Evolutionary conservation across 768 basidiomycete species (phyloP).

Genomic region (Panaeolus papilionaceus): DNA sequence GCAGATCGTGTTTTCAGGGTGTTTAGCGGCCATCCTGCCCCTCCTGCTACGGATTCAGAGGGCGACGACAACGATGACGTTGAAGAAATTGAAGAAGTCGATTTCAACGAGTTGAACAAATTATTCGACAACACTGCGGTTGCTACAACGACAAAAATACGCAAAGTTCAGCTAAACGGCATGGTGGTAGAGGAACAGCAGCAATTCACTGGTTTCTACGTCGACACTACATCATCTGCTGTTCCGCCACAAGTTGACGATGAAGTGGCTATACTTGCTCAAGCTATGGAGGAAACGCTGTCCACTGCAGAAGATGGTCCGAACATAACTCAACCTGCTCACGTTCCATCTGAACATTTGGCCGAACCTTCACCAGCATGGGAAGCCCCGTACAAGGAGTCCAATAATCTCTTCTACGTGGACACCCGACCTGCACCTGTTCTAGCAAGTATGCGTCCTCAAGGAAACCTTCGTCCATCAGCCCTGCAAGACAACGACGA

Average conservation of each 20-base stretch:
- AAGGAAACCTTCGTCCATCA: conserved; percentile 26
- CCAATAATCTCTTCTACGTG: conserved; percentile 39
- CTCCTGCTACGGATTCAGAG: conserved; percentile 34
- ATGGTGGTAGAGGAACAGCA: conserved; percentile 21
- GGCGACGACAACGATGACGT: conserved; percentile 35
- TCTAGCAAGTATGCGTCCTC: conserved; percentile 21
- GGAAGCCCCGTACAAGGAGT: not conserved
- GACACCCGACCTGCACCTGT: conserved; percentile 45
- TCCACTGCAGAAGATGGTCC: conserved; percentile 22
- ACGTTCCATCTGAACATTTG: not conserved
- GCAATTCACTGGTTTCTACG: conserved; percentile 26
- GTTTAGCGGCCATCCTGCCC: conserved; percentile 49
- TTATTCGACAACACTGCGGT: conserved; percentile 43
- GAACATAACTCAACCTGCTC: not conserved
- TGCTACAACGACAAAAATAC: conserved; percentile 25
- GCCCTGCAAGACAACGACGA: conserved; percentile 37
- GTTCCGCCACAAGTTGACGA: not conserved
- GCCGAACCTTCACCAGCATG: conserved; percentile 20
- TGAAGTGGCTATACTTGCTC: conserved; percentile 26
- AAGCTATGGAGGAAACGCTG: conserved; percentile 30
- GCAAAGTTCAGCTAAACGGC: conserved; percentile 23
- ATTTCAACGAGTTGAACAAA: conserved; percentile 66
- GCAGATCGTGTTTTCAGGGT: conserved; percentile 70
- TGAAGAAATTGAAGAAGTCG: conserved; percentile 61
- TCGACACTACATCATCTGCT: conserved; percentile 18